Evolutionary conservation across 2,329 filamentous ascomycete genomes (phyloP), one percentile per base, ranked within the genome.

Genomic region (Achaetomium macrosporum): DNA sequence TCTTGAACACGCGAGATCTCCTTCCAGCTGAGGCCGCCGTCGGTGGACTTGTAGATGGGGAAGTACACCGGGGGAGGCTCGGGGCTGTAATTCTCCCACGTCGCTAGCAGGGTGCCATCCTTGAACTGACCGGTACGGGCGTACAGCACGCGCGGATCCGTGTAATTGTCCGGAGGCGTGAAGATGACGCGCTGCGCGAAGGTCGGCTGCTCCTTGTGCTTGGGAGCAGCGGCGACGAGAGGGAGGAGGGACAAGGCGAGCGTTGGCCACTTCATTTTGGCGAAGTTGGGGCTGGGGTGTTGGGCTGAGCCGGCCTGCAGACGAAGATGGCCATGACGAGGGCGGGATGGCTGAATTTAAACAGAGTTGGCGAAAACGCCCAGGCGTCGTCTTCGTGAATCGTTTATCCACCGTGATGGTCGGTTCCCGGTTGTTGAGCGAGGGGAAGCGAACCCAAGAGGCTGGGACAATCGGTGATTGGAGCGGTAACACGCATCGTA

Each of bases 1-100:
- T 89, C 85, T 13, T 79, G 71, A 10, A 88, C 79, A 15, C 75
- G 74, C 5, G 82, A 81, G 46, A 86, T 71, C 63, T 85, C 77
- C 15, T 73, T 72, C 85, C 85, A 89, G 1, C 77, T 82, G 48
- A 71, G 63, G 12, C 81, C 81, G 35, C 72, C 68, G 61, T 84
- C 78, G n/a, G 62, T 68, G 37, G 76, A 80, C 56, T 71, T 67
- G 61, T 71, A 78, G 58, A 81, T 75, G 50, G 77, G 81, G 63
- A 81, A 83, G 65, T 70, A 72, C 11, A 79, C 77, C 1, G 69
- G 63, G 17, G 45, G 45, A 9, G 50, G 44, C 36, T 53, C 51
- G 1, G 78, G 44, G 79, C 15, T 78, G 79, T 60, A 83, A 73
- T 7, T 75, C 76, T 16, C 73, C 75, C 67, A 80, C 0, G 77